Conservation (phyloP, 495 filamentous ascomycete species). For the Penicillium pancosmium region DNA sequence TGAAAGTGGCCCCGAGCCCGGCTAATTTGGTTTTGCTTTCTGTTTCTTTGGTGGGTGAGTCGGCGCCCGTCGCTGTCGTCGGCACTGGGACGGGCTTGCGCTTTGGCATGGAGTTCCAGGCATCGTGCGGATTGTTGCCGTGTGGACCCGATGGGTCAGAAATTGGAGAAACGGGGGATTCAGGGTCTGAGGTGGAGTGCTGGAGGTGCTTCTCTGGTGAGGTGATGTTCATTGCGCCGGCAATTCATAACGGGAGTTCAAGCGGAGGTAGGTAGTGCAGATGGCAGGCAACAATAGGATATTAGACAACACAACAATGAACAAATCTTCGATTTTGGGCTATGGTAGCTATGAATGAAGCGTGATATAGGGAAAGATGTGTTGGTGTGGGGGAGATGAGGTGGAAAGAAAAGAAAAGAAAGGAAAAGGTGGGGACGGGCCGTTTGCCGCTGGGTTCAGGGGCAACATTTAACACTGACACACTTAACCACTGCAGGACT, state of each 20-base stretch:
- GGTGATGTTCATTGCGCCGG: neutral
- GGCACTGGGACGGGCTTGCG: slow-evolving; percentile 28
- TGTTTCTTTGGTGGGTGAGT: neutral
- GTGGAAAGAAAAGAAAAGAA: too few species aligned
- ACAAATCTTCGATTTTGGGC: too few species aligned
- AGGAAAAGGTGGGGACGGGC: too few species aligned
- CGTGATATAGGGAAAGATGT: too few species aligned
- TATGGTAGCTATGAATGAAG: too few species aligned
- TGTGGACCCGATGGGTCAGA: neutral
- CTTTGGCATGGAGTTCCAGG: slow-evolving; percentile 19
- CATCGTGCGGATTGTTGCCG: neutral
- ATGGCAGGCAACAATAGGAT: too few species aligned
- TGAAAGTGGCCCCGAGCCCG: neutral
- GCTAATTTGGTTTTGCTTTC: neutral
- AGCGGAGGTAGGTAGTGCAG: neutral
- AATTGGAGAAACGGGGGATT: slow-evolving; percentile 1
- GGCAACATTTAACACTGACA: too few species aligned
- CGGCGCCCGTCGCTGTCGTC: slow-evolving; percentile 1
- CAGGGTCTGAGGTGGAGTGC: neutral
- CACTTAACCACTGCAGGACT: too few species aligned
- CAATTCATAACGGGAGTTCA: neutral
- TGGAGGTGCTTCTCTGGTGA: neutral
- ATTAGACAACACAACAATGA: too few species aligned
- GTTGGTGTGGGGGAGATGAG: too few species aligned
- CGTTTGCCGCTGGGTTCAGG: too few species aligned